Percentiles rank a stretch among this genome's conserved stretches.
phyloP scores from a whole-genome alignment of 2,329 filamentous ascomycete species.

The Sclerotinia nivalis region DNA sequence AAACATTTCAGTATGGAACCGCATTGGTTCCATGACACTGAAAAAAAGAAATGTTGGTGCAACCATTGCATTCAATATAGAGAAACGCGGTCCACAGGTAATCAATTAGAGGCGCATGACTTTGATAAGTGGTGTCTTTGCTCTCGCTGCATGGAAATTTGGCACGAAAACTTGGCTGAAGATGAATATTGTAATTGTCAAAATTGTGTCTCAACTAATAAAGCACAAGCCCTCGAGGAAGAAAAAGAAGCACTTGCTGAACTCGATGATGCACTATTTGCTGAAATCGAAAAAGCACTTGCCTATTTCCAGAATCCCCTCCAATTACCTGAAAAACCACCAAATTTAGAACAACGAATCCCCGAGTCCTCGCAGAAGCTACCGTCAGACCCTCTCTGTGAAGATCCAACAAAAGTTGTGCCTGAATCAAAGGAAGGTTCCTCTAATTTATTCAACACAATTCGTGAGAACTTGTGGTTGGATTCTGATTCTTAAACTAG shows the following conservation, averaged over 20 bases:
- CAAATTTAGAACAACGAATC: neutral
- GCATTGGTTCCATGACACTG: slow-evolving; percentile 4
- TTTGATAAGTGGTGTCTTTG: neutral
- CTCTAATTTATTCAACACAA: neutral
- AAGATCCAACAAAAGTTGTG: neutral
- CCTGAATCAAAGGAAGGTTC: neutral
- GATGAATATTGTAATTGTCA: neutral
- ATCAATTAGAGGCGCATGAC: neutral
- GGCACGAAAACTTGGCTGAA: neutral
- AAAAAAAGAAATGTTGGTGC: neutral
- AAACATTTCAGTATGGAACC: neutral
- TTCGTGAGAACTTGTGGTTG: neutral
- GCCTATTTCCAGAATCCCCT: neutral
- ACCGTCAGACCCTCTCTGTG: neutral
- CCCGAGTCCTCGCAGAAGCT: neutral
- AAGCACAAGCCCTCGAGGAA: too few species aligned
- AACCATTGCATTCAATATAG: neutral
- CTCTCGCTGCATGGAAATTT: neutral
- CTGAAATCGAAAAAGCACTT: neutral
- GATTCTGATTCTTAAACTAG: neutral
- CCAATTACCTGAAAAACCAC: neutral
- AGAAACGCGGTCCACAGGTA: neutral
- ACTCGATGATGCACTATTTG: too few species aligned
- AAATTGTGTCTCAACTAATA: too few species aligned
- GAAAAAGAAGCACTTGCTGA: too few species aligned